Base-by-base conservation (phyloP, 495 filamentous ascomycete genomes). In the Neurospora sp. region DNA sequence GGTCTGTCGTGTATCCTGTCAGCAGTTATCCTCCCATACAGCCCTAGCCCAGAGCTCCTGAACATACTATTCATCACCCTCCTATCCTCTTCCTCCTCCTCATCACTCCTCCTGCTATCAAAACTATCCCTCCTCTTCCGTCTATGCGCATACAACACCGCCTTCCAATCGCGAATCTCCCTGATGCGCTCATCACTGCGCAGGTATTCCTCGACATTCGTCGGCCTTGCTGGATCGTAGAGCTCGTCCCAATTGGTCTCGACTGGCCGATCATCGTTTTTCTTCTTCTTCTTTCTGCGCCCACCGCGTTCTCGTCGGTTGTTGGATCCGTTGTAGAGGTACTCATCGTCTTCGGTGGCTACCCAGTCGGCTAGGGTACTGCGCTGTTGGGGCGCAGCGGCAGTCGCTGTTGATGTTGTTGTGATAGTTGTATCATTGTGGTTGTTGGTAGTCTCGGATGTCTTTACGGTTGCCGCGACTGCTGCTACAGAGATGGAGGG, bases 231-330 rank as follows among this genome's bases (percentile, higher is more conserved):
- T 0, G 93, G 92, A 77, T 97, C 95, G 77, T 97, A 98, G 62
- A 94, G 89, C 79, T 97, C 94, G 78, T 97, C 93, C 95, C 94
- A 98, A 78, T 97, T 90, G 54, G 92, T 92, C 70, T 89, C 84
- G 43, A 85, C 76, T 54, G 83, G 87, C 8, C 86, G 81, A 45
- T 88, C 84, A 34, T 92, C 90, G 43, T 86, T 84, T 76, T 89
- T 89, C 86, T 95, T 96, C 86, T 94, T 96, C 80, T 92, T 89
- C 84, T 94, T 94, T 73, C 89, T 85, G 39, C 85, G 81, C n/a
- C 93, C 93, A 48, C 93, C 93, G 71, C 94, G 90, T 71, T 73
- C 72, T 54, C 69, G 37, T 40, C 66, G 45, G 59, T 62, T 71
- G 21, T 72, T 90, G 21, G 72, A 74, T 2, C 72, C 77, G 17